A percentile compares a stretch with the other conserved stretches of the same genome.
Conservation (phyloP, 306 rosid species). For the Dalbergia oliveri region DNA sequence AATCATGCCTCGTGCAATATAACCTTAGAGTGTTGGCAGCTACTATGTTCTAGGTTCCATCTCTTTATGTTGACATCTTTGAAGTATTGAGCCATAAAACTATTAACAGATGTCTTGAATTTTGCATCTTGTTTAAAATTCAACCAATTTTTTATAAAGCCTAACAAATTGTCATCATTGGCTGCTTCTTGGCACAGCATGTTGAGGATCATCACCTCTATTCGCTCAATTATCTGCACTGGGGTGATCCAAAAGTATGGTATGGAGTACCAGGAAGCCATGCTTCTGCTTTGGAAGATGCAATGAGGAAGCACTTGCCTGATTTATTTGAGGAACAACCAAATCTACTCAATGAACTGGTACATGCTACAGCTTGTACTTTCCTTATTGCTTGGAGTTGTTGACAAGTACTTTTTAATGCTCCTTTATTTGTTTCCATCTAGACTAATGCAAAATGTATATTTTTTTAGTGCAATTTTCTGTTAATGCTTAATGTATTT, state of each 20-base stretch:
- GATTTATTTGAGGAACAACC: constrained; percentile 94
- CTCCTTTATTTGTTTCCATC: constrained; percentile 30
- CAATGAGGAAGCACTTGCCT: constrained; percentile 87
- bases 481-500: background rate
- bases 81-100: constrained; percentile 23
- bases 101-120: constrained; percentile 7
- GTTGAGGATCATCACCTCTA: constrained; percentile 98
- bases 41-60: background rate
- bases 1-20: constrained; percentile 27
- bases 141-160: constrained; percentile 29
- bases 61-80: constrained; percentile 35
- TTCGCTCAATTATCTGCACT: constrained; percentile 90
- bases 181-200: constrained; percentile 70
- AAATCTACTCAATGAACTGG: constrained; percentile 94
- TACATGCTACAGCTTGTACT: constrained; percentile 44
- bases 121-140: constrained; percentile 36
- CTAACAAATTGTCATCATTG: constrained; percentile 44
- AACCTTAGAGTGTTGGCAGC: constrained; percentile 5
- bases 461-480: constrained; percentile 15
- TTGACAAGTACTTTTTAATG: constrained; percentile 16
- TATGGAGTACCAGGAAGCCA: constrained; percentile 90
- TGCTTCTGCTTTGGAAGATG: constrained; percentile 75
- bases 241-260: constrained; percentile 97
- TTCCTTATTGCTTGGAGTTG: constrained; percentile 39
- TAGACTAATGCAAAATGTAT: constrained; percentile 11